Conservation (phyloP, 1,284 basidiomycete species). For the Vanrija pseudolonga region DNA sequence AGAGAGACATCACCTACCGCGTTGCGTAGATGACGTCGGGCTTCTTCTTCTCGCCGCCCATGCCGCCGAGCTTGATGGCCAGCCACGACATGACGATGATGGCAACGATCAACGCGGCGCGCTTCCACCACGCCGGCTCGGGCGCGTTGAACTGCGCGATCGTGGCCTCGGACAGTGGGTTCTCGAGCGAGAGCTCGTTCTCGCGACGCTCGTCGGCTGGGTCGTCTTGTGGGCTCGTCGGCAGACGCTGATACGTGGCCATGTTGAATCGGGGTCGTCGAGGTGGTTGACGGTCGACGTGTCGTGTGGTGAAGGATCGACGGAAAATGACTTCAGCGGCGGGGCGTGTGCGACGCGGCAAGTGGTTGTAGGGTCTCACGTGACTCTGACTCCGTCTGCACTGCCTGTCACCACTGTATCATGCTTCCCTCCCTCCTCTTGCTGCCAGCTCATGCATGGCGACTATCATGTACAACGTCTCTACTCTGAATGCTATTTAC, state of each 20-base stretch:
- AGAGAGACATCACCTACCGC: constrained; percentile 42
- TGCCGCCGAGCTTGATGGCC: constrained; percentile 26
- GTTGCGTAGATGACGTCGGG: constrained; percentile 47
- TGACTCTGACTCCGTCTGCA: too few species aligned
- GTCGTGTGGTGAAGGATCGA: too few species aligned
- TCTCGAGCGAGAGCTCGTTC: constrained; percentile 4
- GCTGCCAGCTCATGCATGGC: too few species aligned
- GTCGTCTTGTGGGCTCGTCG: constrained; percentile 8
- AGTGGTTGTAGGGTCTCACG: too few species aligned
- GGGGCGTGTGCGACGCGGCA: too few species aligned
- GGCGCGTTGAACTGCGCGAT: constrained; percentile 43
- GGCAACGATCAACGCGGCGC: constrained; percentile 28
- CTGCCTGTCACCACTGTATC: too few species aligned
- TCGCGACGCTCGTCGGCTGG: constrained; percentile 3
- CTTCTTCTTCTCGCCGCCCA: constrained; percentile 15
- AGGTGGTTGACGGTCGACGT: too few species aligned
- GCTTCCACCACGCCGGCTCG: constrained; percentile 44
- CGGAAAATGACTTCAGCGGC: too few species aligned
- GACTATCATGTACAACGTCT: too few species aligned
- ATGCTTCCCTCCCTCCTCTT: too few species aligned
- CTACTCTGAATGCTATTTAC: too few species aligned
- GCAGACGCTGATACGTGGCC: constrained; percentile 14
- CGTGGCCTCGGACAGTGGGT: constrained; percentile 10
- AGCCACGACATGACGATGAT: constrained; percentile 39
- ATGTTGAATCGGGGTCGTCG: not conserved